Conservation (phyloP, 2,329 filamentous ascomycete genomes). For the Exophiala calicioides region DNA sequence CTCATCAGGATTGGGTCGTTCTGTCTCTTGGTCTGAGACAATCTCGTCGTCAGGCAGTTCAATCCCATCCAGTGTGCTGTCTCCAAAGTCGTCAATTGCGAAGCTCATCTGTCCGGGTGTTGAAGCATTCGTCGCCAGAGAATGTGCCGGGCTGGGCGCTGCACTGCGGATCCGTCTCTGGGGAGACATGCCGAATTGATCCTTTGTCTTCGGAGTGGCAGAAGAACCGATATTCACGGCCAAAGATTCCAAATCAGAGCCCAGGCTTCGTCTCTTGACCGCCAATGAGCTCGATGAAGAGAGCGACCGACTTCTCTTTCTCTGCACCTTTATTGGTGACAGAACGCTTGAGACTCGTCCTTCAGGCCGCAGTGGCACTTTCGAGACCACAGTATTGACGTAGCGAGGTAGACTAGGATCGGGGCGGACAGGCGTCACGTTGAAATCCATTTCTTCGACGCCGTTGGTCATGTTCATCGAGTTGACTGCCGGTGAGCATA, state of each 20-base stretch:
- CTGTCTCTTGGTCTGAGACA: constrained; percentile 8
- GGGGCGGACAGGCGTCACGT: constrained; percentile 56
- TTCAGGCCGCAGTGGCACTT: constrained; percentile 71
- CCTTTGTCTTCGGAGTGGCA: constrained; percentile 10
- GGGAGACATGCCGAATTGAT: constrained; percentile 13
- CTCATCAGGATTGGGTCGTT: constrained; percentile 11
- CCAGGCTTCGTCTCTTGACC: constrained; percentile 23
- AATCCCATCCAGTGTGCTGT: constrained; percentile 29
- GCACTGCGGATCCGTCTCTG: constrained; percentile 25
- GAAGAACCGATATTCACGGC: constrained; percentile 1
- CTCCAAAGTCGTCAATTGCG: constrained; percentile 28
- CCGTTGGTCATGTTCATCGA: not conserved
- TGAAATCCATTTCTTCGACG: constrained; percentile 25
- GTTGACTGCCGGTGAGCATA: too few relatives aligned
- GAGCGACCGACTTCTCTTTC: constrained; percentile 55
- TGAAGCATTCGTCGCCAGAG: constrained; percentile 14
- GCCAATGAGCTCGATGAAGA: constrained; percentile 43
- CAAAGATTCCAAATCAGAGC: not conserved
- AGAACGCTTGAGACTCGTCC: constrained; percentile 42
- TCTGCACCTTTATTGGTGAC: constrained; percentile 48
- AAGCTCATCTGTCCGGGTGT: constrained; percentile 30
- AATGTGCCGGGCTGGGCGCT: constrained; percentile 27
- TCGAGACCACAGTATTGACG: constrained; percentile 70
- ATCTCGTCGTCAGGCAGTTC: constrained; percentile 27
- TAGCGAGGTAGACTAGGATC: constrained; percentile 50